Conservation (phyloP, 2,329 filamentous ascomycete genomes). For the Pseudofabraea citricarpa region DNA sequence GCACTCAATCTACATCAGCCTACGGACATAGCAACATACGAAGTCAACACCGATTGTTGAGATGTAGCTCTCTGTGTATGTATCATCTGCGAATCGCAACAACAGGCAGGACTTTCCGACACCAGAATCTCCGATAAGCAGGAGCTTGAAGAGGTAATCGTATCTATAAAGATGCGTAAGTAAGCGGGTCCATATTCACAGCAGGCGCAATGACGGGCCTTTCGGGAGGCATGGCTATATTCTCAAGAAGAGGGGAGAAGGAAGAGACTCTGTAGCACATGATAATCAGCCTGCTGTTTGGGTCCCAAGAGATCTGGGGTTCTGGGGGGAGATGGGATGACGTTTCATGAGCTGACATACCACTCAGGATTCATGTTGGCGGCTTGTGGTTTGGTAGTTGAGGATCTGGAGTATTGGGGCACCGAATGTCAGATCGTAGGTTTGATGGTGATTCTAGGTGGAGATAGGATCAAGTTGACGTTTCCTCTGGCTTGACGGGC, state of each 20-base stretch:
- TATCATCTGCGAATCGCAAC: slow-evolving; percentile 96
- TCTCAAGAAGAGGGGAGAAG: not conserved
- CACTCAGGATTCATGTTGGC: slow-evolving; percentile 86
- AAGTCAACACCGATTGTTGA: slow-evolving; percentile 99
- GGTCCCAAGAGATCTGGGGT: slow-evolving; percentile 16
- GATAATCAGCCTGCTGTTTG: slow-evolving; percentile 17
- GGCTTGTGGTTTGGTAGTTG: slow-evolving; percentile 2
- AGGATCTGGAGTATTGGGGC: not conserved
- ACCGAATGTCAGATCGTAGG: slow-evolving; percentile 9
- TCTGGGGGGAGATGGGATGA: slow-evolving; percentile 7
- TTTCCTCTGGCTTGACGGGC: slow-evolving; percentile 14
- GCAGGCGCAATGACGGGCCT: no score
- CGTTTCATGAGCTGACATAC: slow-evolving; percentile 50
- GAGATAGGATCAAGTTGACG: slow-evolving; percentile 6
- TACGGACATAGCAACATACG: slow-evolving; percentile 48
- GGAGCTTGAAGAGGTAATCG: slow-evolving; percentile 99
- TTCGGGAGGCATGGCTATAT: no score
- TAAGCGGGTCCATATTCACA: no score
- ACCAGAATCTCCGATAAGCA: slow-evolving; percentile 99
- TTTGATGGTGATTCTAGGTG: slow-evolving; percentile 8
- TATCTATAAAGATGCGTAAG: no score
- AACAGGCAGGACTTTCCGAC: slow-evolving; percentile 99
- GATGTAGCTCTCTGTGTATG: slow-evolving; percentile 99
- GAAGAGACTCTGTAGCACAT: slow-evolving; percentile 15
- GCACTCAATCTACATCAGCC: slow-evolving; percentile 10